Conservation (phyloP, 805 yeast species). For the Hanseniaspora occidentalis region DNA sequence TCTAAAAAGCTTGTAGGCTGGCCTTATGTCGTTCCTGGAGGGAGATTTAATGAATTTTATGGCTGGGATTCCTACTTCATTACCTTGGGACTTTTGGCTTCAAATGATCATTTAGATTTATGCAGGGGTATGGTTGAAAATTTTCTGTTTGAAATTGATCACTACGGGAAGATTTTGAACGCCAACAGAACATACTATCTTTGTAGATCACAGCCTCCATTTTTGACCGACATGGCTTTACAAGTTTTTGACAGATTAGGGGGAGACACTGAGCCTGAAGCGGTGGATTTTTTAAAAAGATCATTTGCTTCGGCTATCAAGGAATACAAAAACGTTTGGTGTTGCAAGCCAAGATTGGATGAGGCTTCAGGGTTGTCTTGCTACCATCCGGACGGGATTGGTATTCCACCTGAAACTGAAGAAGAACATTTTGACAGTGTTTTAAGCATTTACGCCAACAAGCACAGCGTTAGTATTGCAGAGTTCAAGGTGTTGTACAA, state of each 20-base stretch:
- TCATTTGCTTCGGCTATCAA: slow-evolving; percentile 70
- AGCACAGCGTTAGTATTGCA: slow-evolving; percentile 42
- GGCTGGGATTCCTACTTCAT: slow-evolving; percentile 99
- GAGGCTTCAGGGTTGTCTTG: slow-evolving; percentile 66
- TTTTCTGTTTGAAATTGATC: slow-evolving; percentile 76
- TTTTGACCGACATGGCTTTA: slow-evolving; percentile 83
- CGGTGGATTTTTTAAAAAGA: slow-evolving; percentile 48
- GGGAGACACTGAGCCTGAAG: slow-evolving; percentile 33
- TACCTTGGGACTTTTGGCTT: slow-evolving; percentile 61
- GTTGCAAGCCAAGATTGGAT: slow-evolving; percentile 60
- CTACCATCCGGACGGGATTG: slow-evolving; percentile 80
- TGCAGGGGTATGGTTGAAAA: slow-evolving; percentile 88
- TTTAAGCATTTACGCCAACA: slow-evolving; percentile 53
- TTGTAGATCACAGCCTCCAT: slow-evolving; percentile 93
- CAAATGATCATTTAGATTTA: slow-evolving; percentile 48
- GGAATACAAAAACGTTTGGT: slow-evolving; percentile 80
- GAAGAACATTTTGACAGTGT: slow-evolving; percentile 72
- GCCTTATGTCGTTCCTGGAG: slow-evolving; percentile 95
- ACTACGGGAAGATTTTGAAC: slow-evolving; percentile 86
- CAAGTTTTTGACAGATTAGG: slow-evolving; percentile 50
- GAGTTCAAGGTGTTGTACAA: slow-evolving; percentile 65
- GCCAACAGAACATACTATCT: slow-evolving; percentile 89
- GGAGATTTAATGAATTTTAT: slow-evolving; percentile 88
- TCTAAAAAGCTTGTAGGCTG: slow-evolving; percentile 39
- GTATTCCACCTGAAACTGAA: slow-evolving; percentile 97